Percentiles rank a stretch among this genome's conserved stretches.
These are phyloP conservation scores for Allium sativum DNA, from an alignment of 106 monocot species.

Conservation along the genomic window DNA sequence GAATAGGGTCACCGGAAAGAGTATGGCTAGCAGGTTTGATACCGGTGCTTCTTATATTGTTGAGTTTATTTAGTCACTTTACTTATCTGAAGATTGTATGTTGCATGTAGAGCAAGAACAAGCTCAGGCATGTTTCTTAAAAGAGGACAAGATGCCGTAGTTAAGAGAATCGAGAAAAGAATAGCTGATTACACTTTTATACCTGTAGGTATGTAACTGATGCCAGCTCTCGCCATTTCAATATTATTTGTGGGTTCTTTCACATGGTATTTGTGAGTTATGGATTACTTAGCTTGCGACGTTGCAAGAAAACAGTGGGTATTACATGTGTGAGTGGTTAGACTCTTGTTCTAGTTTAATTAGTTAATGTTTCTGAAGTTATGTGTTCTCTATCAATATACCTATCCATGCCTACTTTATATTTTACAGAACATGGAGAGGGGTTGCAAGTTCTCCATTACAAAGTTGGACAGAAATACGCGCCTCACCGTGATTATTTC, in stretches of 20 bases:
- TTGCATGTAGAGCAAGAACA: conserved; percentile 24
- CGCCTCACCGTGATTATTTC: conserved; percentile 63
- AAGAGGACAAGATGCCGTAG: conserved; percentile 22
- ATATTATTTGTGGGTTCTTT: background rate
- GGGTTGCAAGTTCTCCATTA: conserved; percentile 67
- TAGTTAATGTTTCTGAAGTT: no score
- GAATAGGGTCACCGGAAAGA: conserved; percentile 18
- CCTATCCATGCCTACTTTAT: no score
- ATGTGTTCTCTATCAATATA: no score
- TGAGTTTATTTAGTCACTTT: background rate
- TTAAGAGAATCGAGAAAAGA: conserved; percentile 31
- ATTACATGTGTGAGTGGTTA: no score
- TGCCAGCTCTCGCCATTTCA: background rate
- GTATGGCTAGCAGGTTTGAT: conserved; percentile 24
- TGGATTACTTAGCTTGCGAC: no score
- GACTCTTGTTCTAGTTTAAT: no score
- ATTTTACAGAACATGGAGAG: conserved; percentile 48
- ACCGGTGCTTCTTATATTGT: background rate
- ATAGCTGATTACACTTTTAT: conserved; percentile 39
- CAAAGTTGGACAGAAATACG: conserved; percentile 72
- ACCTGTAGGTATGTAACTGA: conserved; percentile 25
- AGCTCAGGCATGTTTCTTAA: conserved; percentile 32
- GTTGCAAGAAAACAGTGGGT: no score
- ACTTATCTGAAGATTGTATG: background rate
- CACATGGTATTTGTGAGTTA: background rate